Conservation (phyloP, 2,329 filamentous ascomycete species). For the Sclerotinia minor region DNA sequence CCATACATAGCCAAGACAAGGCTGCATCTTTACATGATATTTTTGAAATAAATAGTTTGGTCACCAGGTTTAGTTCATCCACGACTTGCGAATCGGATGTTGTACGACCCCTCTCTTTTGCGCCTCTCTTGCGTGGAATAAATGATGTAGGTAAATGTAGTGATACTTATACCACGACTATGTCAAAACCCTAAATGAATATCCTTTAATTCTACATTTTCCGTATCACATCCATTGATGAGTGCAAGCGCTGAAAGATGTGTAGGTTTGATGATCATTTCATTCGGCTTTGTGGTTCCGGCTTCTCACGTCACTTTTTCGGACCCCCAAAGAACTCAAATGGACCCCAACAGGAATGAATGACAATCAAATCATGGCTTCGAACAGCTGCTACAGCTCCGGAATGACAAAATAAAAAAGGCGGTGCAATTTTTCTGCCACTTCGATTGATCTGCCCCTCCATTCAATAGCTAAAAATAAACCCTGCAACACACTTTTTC, state of each 20-base stretch:
- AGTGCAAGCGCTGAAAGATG: background rate
- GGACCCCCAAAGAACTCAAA: background rate
- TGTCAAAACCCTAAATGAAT: background rate
- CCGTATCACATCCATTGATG: slow-evolving; percentile 3
- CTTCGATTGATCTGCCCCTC: background rate
- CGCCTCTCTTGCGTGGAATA: background rate
- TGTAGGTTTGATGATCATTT: background rate
- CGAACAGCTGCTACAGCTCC: background rate
- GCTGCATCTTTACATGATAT: background rate
- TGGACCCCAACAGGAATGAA: background rate
- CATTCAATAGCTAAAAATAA: slow-evolving; percentile 6
- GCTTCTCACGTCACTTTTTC: background rate
- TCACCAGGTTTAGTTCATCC: background rate
- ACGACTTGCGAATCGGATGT: background rate
- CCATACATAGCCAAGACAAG: slow-evolving; percentile 2
- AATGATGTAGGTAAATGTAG: background rate
- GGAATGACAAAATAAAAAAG: background rate
- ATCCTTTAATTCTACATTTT: background rate
- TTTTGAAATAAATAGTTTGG: background rate
- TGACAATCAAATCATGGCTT: background rate
- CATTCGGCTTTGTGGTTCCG: background rate
- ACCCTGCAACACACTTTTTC: slow-evolving; percentile 10
- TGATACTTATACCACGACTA: background rate
- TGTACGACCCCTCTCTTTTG: background rate
- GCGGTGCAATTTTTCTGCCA: slow-evolving; percentile 14